Evolutionary conservation across 768 basidiomycete species (phyloP).

Genomic region (Kwoniella bestiolae): DNA sequence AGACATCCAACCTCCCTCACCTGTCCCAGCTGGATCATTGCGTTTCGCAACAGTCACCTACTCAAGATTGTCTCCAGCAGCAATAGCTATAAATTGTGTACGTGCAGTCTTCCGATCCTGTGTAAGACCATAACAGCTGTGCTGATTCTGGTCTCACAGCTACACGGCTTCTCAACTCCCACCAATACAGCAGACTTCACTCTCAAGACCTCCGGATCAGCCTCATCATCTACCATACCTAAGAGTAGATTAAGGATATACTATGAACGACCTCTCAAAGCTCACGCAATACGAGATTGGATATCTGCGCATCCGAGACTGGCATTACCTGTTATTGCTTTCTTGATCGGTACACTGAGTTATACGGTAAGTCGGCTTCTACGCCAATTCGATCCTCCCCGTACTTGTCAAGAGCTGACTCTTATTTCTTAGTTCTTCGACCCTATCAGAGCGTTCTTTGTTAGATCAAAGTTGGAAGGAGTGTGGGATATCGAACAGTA

Average conservation of each 20-base stretch:
- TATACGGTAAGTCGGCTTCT: conserved; percentile 71
- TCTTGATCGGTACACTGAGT: conserved; percentile 84
- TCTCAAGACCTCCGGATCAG: conserved; percentile 27
- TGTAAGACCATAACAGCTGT: neutral
- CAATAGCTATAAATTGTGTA: conserved; percentile 80
- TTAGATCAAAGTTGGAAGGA: conserved; percentile 77
- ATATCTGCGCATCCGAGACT: conserved; percentile 56
- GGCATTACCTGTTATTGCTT: conserved; percentile 64
- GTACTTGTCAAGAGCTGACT: conserved; percentile 14
- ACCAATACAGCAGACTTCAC: conserved; percentile 57
- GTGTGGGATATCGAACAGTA: conserved; percentile 80
- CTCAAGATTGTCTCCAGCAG: conserved; percentile 68
- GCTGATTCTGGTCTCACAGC: conserved; percentile 23
- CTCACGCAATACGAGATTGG: conserved; percentile 56
- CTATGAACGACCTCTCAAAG: conserved; percentile 55
- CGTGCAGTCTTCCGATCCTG: conserved; percentile 1
- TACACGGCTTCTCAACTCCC: conserved; percentile 56
- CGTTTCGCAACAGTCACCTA: conserved; percentile 72
- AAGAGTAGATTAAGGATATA: conserved; percentile 52
- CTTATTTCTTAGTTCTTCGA: conserved; percentile 73
- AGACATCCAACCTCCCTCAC: conserved; percentile 67
- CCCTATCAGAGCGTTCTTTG: conserved; percentile 80
- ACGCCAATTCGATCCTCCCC: conserved; percentile 2
- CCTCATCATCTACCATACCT: conserved; percentile 30
- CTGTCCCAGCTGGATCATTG: conserved; percentile 69